Percentiles rank a stretch among this genome's conserved stretches.
Conservation (phyloP, 129 eudicot genomes). For the Pulicaria dysenterica region DNA sequence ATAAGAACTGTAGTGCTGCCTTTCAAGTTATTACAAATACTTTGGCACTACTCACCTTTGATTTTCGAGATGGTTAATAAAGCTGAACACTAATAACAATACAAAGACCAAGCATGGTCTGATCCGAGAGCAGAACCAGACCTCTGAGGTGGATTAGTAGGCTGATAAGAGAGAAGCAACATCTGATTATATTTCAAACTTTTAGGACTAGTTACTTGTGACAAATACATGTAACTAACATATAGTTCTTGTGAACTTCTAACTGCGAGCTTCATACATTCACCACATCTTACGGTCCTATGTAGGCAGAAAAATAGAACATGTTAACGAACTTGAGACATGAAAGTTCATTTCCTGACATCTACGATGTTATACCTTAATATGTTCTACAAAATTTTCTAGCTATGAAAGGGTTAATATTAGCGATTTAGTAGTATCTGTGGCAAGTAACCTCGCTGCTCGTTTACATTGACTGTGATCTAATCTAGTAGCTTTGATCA, state of each 20-base stretch:
- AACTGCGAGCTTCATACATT: background rate
- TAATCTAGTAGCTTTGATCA: conserved; percentile 5
- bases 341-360: background rate
- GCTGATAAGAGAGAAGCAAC: background rate
- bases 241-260: background rate
- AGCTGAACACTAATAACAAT: background rate
- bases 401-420: background rate
- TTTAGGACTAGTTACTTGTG: background rate
- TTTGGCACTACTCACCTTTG: background rate
- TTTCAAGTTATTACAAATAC: background rate
- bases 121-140: background rate
- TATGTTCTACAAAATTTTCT: background rate
- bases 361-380: conserved; percentile 1
- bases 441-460: background rate
- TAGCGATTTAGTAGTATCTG: background rate
- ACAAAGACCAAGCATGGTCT: conserved; percentile 8
- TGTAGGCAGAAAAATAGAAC: background rate
- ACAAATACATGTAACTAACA: background rate
- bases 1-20: background rate
- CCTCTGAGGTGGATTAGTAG: conserved; percentile 1
- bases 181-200: conserved; percentile 17
- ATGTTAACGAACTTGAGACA: background rate
- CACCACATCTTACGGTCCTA: background rate
- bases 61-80: background rate
- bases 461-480: background rate